Base-by-base conservation (phyloP, 768 basidiomycete genomes). In the Leccinum boreale region DNA sequence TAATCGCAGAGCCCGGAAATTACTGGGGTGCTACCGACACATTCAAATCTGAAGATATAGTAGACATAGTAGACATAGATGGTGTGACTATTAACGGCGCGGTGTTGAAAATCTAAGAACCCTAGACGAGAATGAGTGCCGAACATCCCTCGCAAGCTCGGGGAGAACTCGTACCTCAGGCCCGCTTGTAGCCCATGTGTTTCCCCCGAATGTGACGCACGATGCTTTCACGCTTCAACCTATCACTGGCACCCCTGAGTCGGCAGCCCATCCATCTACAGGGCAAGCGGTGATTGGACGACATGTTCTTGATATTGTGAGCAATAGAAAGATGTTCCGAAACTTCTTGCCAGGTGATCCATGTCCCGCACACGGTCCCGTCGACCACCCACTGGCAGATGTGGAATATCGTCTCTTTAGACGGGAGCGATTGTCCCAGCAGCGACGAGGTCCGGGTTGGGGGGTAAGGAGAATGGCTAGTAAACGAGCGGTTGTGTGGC, bases 141-240 rank as follows among this genome's bases (percentile, higher is more conserved):
- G 29, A 7, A 19, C 3, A 29, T 48, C 26, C 12, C 28, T 12
- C 24, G 19, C 19, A 9, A 53, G 26, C 14, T 3, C 26, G 26
- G 26, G 31, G 4, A 3, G 2, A 26, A 14, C 4, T 24, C 55
- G 5, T 14, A 59, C 57, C 55, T 24, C 6, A 17, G 14, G 46
- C 35, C 28, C 66, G 61, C 33, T 12, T 65, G 35, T 10, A 48
- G 4, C 50, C 5, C 5, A 70, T 3, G 26, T 69, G 67, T 6
- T 3, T 53, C 33, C 70, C 68, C 0, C 54, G 46, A 0, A 68
- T 15, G 2, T 69, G 68, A 0, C 68, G 57, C 2, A 54, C 42
- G 3, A 69, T 65, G 8, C 52, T 55, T 33, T 68, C 58, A 1
- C 68, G 64, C 0, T 65, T 69, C 19, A 69, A 45, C 14, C 0